Percentiles rank a stretch among this genome's conserved stretches.
Conservation (phyloP, 2,329 filamentous ascomycete genomes). For the Cytospora chrysosperma region DNA sequence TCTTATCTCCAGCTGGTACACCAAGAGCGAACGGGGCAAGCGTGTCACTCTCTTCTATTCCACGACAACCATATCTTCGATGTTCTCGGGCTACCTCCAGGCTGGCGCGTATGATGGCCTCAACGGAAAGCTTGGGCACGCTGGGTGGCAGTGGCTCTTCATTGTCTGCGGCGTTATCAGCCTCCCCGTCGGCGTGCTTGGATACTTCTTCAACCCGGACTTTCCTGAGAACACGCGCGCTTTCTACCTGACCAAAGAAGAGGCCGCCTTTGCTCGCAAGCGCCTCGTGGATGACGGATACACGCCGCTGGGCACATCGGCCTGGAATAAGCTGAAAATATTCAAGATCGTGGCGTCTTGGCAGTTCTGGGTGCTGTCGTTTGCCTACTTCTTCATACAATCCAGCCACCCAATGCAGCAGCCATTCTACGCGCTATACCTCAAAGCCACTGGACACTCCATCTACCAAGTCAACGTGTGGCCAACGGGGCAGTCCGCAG, state of each 20-base stretch:
- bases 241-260: conserved; percentile 17
- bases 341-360: conserved; percentile 10
- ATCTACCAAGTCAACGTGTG: conserved; percentile 22
- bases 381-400: conserved; percentile 26
- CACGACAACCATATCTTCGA: conserved; percentile 37
- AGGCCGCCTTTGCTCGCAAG: conserved; percentile 15
- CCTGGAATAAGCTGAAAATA: conserved; percentile 15
- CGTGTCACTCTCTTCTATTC: conserved; percentile 23
- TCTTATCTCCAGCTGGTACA: conserved; percentile 24
- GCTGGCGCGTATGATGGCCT: conserved; percentile 50
- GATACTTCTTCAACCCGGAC: conserved; percentile 23
- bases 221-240: conserved; percentile 22
- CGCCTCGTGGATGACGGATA: conserved; percentile 19
- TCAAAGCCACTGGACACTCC: conserved; percentile 8
- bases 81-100: conserved; percentile 51
- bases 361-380: conserved; percentile 22
- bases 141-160: conserved; percentile 50
- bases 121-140: conserved; percentile 44
- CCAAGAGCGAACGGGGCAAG: conserved; percentile 18
- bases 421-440: conserved; percentile 17
- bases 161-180: conserved; percentile 40
- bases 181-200: conserved; percentile 26
- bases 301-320: conserved; percentile 13
- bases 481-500: conserved; percentile 21
- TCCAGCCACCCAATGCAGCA: conserved; percentile 20